Conservation (phyloP, 768 basidiomycete species). For the Boletus patriciae region DNA sequence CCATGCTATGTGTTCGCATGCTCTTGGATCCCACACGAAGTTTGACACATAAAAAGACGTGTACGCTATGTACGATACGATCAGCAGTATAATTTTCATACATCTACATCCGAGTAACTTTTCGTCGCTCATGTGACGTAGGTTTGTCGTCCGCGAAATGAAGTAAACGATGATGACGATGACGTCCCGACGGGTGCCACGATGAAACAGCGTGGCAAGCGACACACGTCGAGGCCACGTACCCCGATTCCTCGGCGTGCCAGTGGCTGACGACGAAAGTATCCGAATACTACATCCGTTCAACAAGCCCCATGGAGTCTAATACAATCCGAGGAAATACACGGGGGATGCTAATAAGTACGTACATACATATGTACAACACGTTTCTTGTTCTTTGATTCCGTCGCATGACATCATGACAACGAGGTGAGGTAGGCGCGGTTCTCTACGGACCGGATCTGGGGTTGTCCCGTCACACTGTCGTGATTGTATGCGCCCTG, state of each 20-base stretch:
- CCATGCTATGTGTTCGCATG: constrained; percentile 19
- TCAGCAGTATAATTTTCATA: constrained; percentile 24
- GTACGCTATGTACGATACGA: constrained; percentile 32
- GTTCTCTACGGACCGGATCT: constrained; percentile 14
- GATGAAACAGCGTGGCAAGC: constrained; percentile 9
- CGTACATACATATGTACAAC: constrained; percentile 13
- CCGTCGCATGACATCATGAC: constrained; percentile 12
- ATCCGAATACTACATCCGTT: background rate
- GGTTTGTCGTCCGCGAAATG: background rate
- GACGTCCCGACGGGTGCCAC: background rate
- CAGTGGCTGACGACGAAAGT: background rate
- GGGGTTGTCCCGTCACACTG: background rate
- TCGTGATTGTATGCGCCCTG: constrained; percentile 12
- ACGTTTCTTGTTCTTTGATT: background rate
- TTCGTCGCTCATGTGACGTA: background rate
- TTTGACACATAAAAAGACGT: constrained; percentile 17
- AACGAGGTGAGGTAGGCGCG: constrained; percentile 22
- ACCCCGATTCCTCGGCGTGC: background rate
- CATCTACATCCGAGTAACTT: constrained; percentile 11
- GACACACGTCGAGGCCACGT: background rate
- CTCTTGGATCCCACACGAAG: constrained; percentile 13
- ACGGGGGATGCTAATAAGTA: constrained; percentile 3
- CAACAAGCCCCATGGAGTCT: background rate
- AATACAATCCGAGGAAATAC: constrained; percentile 11
- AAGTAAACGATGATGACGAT: constrained; percentile 10